Evolutionary conservation across 164 flowering plant genomes (phyloP), one percentile per base, ranked within the genome.

Genomic region (Annona squamosa): DNA sequence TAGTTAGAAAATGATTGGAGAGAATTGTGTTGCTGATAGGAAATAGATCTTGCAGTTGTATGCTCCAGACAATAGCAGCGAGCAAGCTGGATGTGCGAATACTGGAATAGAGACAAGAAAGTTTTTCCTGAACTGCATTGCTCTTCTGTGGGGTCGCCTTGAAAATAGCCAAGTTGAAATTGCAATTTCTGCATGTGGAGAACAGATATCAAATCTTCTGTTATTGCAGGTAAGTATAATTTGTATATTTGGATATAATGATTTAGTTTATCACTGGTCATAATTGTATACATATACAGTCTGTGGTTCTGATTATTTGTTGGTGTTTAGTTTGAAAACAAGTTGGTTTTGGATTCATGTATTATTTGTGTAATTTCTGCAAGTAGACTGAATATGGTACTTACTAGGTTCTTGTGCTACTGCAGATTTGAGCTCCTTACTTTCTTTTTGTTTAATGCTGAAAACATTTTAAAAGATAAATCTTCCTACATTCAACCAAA

Each of bases 101-200:
- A 79, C 83, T 81, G 84, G 87, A 57, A 57, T 74, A 13, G 94
- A 87, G 84, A 92, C 93, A 48, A 80, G 77, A 59, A 90, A 86
- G 69, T 90, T 92, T 82, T 92, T 92, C 80, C 76, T 92, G 71
- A 90, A 78, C 78, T 90, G 98, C 84, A 71, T 90, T 41, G 81
- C 86, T 71, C 94, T 92, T 79, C 77, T 90, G 42, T 81, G 86
- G 85, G 98, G 98, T 41, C 91, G 94, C 41, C 75, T 88, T 52
- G 83, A 85, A 59, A 74, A 73, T 71, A 87, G 82, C 78, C 87
- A 80, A 72, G 81, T 92, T 80, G 88, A 82, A 77, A 78, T 71
- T 74, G 80, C 81, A 47, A 71, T 84, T 63, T 77, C 81, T 61
- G 91, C 87, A 68, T 79, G 80, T 78, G 93, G 91, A 47, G 62